Evolutionary conservation across 495 filamentous ascomycete species (phyloP).

Genomic region (Platismatia glauca): DNA sequence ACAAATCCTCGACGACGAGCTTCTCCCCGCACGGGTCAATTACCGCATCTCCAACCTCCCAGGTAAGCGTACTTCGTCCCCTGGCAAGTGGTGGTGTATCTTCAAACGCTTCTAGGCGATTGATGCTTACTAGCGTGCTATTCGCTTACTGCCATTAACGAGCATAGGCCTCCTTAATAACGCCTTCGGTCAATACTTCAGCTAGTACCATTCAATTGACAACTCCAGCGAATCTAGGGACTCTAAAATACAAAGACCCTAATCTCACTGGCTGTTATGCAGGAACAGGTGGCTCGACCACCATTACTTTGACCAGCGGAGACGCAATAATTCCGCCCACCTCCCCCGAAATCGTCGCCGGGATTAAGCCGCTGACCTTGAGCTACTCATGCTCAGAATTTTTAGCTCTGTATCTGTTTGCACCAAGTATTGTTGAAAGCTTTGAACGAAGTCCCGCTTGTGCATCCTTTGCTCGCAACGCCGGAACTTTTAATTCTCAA

Average conservation of each 20-base stretch:
- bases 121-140: no score
- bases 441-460: neutral
- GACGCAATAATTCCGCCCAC: neutral
- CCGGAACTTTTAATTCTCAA: neutral
- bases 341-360: neutral
- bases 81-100: no score
- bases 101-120: no score
- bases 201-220: neutral
- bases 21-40: no score
- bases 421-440: neutral
- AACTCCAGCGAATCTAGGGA: neutral
- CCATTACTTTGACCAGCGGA: neutral
- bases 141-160: no score
- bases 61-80: no score
- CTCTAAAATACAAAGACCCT: neutral
- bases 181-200: neutral
- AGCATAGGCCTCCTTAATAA: no score
- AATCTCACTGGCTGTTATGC: neutral
- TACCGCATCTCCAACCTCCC: no score
- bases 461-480: neutral
- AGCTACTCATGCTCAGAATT: neutral
- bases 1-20: no score
- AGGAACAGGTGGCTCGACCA: neutral
- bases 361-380: neutral
- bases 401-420: neutral